These are phyloP conservation scores for Trichoderma atroviride DNA, from an alignment of 2,329 filamentous ascomycete species.

Conservation along the genomic window DNA sequence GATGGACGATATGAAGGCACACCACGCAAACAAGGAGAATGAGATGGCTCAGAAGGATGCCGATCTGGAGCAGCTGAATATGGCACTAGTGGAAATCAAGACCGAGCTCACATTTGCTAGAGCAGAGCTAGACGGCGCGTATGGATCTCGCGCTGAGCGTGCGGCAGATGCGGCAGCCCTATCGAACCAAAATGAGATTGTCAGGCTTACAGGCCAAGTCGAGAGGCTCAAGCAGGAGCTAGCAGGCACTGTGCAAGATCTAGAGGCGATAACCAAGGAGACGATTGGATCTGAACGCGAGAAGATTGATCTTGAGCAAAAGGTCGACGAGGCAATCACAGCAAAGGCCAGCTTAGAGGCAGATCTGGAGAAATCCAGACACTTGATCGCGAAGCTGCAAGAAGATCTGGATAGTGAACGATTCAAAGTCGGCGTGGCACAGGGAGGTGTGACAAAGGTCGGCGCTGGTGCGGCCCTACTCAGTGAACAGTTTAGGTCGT, in stretches of 20 bases:
- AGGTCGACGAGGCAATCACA: constrained; percentile 39
- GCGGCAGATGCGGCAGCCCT: constrained; percentile 60
- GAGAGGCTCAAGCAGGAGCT: constrained; percentile 56
- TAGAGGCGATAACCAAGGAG: constrained; percentile 57
- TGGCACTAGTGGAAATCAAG: constrained; percentile 60
- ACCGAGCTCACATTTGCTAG: constrained; percentile 63
- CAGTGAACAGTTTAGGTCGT: constrained; percentile 59
- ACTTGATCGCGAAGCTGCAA: constrained; percentile 47
- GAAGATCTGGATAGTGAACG: constrained; percentile 56
- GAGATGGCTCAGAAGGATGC: constrained; percentile 53
- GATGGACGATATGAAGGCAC: constrained; percentile 29
- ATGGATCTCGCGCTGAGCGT: constrained; percentile 61
- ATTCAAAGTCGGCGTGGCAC: constrained; percentile 46
- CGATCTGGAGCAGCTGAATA: constrained; percentile 54
- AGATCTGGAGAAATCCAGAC: constrained; percentile 44
- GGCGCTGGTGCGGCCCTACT: constrained; percentile 54
- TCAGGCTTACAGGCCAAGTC: constrained; percentile 52
- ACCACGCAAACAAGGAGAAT: constrained; percentile 43
- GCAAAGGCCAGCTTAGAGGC: constrained; percentile 45
- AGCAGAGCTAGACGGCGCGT: constrained; percentile 64
- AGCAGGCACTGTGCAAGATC: constrained; percentile 52
- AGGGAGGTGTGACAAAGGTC: constrained; percentile 39
- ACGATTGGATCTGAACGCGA: constrained; percentile 54
- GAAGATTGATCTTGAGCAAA: constrained; percentile 48
- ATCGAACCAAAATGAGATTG: constrained; percentile 51